A percentile compares a stretch with the other conserved stretches of the same genome.
Conservation (phyloP, 352 stramenopile species). For the Peronospora tabacina region DNA sequence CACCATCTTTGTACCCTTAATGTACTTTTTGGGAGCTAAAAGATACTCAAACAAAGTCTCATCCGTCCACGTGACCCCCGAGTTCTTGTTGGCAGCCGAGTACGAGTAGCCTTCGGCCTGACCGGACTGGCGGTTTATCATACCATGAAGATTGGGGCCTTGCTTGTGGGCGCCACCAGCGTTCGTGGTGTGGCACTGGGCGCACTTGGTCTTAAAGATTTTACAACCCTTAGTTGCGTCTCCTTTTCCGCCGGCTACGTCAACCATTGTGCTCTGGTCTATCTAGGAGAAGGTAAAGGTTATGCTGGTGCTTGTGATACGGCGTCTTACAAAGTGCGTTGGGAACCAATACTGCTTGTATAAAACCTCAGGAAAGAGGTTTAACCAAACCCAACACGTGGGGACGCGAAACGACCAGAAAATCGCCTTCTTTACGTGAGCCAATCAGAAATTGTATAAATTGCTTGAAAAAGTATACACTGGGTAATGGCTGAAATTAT, state of each 20-base stretch:
- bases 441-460: conserved; percentile 7
- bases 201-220: conserved; percentile 97
- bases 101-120: conserved; percentile 96
- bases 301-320: conserved; percentile 27
- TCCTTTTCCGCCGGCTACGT: conserved; percentile 47
- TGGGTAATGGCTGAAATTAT: too few relatives aligned
- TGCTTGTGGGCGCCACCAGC: conserved; percentile 94
- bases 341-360: background rate
- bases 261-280: conserved; percentile 28
- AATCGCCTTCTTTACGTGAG: conserved; percentile 4
- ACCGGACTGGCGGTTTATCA: conserved; percentile 95
- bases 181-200: conserved; percentile 91
- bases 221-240: conserved; percentile 87
- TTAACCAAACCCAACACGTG: conserved; percentile 19
- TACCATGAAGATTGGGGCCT: conserved; percentile 96
- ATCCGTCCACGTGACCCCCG: conserved; percentile 92
- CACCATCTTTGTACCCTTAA: conserved; percentile 99
- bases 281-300: background rate
- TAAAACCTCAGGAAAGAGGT: conserved; percentile 14
- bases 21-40: conserved; percentile 99
- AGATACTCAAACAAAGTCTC: conserved; percentile 99
- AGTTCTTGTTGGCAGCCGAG: conserved; percentile 99
- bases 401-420: conserved; percentile 21
- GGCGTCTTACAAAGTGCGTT: conserved; percentile 44
- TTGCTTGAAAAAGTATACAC: conserved; percentile 1